Conservation (phyloP, 352 stramenopile genomes). For the Pythium scleroteichum region DNA sequence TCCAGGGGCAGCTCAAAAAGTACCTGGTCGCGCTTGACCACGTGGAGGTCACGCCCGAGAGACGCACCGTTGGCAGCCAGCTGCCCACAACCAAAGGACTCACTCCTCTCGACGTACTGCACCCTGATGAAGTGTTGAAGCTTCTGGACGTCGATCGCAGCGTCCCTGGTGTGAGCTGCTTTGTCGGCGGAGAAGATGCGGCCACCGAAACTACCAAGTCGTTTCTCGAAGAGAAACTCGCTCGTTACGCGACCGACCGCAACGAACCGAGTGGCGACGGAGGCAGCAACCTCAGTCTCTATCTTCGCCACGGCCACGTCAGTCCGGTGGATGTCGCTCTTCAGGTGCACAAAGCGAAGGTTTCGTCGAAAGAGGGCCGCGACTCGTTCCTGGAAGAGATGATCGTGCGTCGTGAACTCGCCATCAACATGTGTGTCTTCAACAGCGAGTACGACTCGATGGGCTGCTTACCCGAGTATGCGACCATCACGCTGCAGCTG, state of each 20-base stretch:
- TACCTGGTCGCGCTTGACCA: constrained; percentile 79
- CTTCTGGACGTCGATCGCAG: constrained; percentile 64
- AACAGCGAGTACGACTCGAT: constrained; percentile 95
- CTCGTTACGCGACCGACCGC: constrained; percentile 67
- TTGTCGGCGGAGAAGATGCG: constrained; percentile 67
- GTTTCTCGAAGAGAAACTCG: constrained; percentile 88
- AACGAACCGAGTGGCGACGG: constrained; percentile 95
- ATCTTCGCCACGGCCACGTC: constrained; percentile 94
- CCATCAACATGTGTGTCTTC: constrained; percentile 98
- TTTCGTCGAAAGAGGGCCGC: constrained; percentile 69
- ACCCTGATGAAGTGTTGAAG: constrained; percentile 35
- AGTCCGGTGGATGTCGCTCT: constrained; percentile 69
- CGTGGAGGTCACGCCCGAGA: constrained; percentile 30
- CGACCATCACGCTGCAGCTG: constrained; percentile 88
- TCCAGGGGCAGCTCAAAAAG: constrained; percentile 89
- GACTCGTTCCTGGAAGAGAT: constrained; percentile 97
- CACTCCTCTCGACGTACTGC: constrained; percentile 44
- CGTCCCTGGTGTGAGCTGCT: constrained; percentile 55
- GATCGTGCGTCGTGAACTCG: constrained; percentile 96
- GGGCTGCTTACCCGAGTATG: constrained; percentile 88
- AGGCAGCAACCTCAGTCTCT: constrained; percentile 92
- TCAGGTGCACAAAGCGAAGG: constrained; percentile 51
- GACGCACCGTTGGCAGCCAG: constrained; percentile 27
- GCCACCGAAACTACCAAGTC: constrained; percentile 72
- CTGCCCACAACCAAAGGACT: constrained; percentile 29